Evolutionary conservation across 768 basidiomycete genomes (phyloP).

Genomic region (Paxillus ammoniavirescens): DNA sequence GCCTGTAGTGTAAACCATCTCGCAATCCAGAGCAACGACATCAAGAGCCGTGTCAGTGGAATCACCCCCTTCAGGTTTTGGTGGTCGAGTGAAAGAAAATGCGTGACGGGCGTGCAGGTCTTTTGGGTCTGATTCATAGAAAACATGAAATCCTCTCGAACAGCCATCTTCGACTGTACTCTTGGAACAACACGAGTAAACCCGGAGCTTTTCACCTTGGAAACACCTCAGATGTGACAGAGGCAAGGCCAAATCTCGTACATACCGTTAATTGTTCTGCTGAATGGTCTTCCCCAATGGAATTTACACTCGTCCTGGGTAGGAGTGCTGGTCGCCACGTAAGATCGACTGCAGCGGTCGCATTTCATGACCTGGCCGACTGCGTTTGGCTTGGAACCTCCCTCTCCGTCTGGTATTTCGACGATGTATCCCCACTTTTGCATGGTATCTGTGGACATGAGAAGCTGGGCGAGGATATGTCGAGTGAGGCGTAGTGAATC

Average conservation of each 20-base stretch:
- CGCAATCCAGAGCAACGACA: conserved; percentile 90
- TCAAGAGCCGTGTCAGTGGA: conserved; percentile 50
- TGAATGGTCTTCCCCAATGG: conserved; percentile 80
- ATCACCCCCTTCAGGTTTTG: neutral
- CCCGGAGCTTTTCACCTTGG: conserved; percentile 64
- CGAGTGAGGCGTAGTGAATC: conserved; percentile 53
- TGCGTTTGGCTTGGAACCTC: conserved; percentile 61
- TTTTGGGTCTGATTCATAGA: conserved; percentile 69
- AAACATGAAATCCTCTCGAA: conserved; percentile 82
- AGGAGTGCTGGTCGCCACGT: conserved; percentile 60
- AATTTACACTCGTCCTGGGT: conserved; percentile 65
- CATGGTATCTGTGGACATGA: conserved; percentile 59
- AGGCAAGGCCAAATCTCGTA: neutral
- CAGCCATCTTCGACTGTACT: conserved; percentile 64
- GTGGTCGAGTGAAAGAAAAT: conserved; percentile 53
- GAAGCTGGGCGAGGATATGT: conserved; percentile 51
- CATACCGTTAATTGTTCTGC: conserved; percentile 64
- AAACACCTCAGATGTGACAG: neutral
- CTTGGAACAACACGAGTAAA: conserved; percentile 80
- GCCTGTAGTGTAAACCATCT: conserved; percentile 94
- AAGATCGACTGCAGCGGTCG: conserved; percentile 74
- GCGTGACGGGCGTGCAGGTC: conserved; percentile 72
- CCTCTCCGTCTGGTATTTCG: conserved; percentile 63
- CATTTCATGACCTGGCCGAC: conserved; percentile 67
- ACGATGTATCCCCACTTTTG: conserved; percentile 68